Conservation (phyloP, 73 alveolate species). For the Diophrys appendiculata region DNA sequence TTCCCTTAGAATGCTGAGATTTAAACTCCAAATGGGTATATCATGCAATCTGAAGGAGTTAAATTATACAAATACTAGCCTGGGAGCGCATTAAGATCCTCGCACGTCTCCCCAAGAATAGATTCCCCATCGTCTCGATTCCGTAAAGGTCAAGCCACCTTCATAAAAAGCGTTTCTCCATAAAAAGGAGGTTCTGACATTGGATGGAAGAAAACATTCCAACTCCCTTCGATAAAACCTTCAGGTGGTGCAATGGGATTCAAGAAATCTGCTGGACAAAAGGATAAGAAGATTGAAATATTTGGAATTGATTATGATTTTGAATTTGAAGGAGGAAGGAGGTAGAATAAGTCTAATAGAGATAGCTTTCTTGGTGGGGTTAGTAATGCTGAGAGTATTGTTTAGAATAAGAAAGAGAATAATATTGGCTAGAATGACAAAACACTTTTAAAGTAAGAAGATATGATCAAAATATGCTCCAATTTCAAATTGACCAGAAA, state of each 20-base stretch:
- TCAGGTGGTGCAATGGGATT: neutral
- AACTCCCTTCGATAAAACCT: neutral
- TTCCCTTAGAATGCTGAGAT: no score
- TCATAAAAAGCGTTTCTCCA: neutral
- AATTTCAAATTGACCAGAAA: slow-evolving; percentile 22
- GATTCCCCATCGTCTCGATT: no score
- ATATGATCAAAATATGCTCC: neutral
- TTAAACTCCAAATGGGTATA: no score
- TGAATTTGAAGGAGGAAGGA: neutral
- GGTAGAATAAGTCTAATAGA: neutral
- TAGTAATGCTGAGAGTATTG: neutral
- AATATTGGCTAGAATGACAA: neutral
- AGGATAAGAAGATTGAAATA: neutral
- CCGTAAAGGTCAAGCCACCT: neutral
- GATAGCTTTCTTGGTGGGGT: neutral
- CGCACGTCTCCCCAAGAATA: neutral
- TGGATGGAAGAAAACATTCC: no score
- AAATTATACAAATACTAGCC: no score
- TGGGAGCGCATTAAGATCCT: neutral
- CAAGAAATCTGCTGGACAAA: neutral
- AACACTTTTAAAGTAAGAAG: neutral
- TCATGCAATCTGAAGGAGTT: no score
- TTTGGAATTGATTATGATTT: neutral
- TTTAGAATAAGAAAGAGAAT: neutral
- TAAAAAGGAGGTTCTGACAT: no score